These are phyloP conservation scores for Kwoniella shandongensis DNA, from an alignment of 768 basidiomycete genomes.

Conservation along the genomic window DNA sequence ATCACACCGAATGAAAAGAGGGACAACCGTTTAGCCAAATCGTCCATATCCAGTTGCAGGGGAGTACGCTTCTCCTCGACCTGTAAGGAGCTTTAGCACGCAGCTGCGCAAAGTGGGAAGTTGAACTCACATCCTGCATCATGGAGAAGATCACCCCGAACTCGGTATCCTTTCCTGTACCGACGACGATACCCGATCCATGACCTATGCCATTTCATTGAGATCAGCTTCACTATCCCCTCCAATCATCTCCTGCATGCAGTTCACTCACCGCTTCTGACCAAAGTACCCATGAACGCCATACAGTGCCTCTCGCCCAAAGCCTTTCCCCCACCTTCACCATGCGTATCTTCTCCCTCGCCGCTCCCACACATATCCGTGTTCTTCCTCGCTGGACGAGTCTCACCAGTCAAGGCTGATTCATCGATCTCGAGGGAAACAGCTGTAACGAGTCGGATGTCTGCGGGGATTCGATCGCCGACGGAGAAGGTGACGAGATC, in stretches of 20 bases:
- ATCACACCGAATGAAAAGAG: constrained; percentile 90
- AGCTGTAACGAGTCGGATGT: constrained; percentile 77
- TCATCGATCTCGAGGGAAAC: constrained; percentile 92
- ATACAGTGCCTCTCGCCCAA: constrained; percentile 83
- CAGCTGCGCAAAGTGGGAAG: not conserved
- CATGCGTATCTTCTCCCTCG: constrained; percentile 55
- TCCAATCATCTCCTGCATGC: not conserved
- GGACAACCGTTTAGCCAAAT: constrained; percentile 88
- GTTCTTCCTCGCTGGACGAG: constrained; percentile 71
- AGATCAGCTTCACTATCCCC: constrained; percentile 3
- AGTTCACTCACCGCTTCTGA: constrained; percentile 69
- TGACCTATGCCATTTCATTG: constrained; percentile 59
- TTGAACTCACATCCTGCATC: constrained; percentile 82
- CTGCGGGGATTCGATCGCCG: constrained; percentile 91
- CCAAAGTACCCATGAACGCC: constrained; percentile 94
- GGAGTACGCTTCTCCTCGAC: constrained; percentile 89
- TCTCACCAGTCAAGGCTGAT: constrained; percentile 92
- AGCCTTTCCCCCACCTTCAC: constrained; percentile 55
- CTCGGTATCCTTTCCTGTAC: constrained; percentile 79
- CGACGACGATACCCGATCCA: constrained; percentile 83
- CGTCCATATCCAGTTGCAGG: constrained; percentile 91
- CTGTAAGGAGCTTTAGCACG: constrained; percentile 35
- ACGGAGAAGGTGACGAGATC: constrained; percentile 86
- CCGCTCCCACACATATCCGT: constrained; percentile 58
- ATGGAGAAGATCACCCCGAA: constrained; percentile 96